Evolutionary conservation across 2,329 filamentous ascomycete genomes (phyloP), one percentile per base, ranked within the genome.

Genomic region (Juglanconis juglandina): DNA sequence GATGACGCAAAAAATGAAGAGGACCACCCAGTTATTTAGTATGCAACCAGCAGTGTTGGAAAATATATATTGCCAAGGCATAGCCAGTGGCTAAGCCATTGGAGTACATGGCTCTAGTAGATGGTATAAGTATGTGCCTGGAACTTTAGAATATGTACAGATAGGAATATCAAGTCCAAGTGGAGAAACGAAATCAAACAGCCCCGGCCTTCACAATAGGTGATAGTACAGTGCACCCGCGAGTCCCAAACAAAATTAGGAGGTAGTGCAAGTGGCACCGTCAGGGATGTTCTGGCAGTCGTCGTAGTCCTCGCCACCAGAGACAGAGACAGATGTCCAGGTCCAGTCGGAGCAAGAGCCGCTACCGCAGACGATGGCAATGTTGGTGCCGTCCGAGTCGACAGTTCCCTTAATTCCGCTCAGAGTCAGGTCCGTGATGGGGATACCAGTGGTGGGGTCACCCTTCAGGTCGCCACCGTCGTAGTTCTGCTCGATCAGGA

Each of bases 401-500:
- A 62, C 57, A 9, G 59, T 41, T 7, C 54, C 51, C n/a, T 47
- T 10, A 37, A 64, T 32, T 30, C 60, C 53, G 34, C 51, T 34
- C n/a, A 64, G 49, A 32, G 50, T 57, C 11, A 64, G 37, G 34
- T n/a, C 44, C 11, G 60, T 60, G 53, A 64, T 64, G 39, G 60
- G 62, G 24, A 64, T 33, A 33, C 42, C 53, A 49, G 32, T 57
- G 37, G 62, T 64, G 35, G 59, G 47, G n/a, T 52, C 33, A 1
- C 60, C 60, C 37, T 53, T 41, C 30, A 58, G 55, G 59, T 58
- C 54, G 5, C 56, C 59, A 17, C 62, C 62, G 41, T 62, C 60
- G 46, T 64, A 64, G 49, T 58, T 58, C 56, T 64, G 62, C 34
- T 61, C 60, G 46, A 64, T 44, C 6, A 64, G 42, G 37, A 64